Evolutionary conservation across 257 asterid species (phyloP).

Genomic region (Solanum peruvianum): DNA sequence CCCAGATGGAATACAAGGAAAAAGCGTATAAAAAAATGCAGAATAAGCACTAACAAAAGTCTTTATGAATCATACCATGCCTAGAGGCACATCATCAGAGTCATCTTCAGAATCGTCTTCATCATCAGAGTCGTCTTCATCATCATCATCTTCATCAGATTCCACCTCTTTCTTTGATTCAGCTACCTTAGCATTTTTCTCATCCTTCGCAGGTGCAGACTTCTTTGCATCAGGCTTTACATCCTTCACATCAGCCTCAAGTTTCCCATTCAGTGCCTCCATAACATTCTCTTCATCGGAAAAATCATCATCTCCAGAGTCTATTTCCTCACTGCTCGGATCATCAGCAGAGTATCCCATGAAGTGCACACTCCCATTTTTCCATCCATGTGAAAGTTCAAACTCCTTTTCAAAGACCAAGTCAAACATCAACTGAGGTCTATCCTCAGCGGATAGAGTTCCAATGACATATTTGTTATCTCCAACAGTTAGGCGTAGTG

Average conservation of each 20-base stretch:
- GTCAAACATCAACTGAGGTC: conserved; percentile 50
- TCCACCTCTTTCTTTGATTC: conserved; percentile 4
- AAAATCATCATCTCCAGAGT: not conserved
- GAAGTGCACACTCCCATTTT: conserved; percentile 50
- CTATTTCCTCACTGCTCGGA: not conserved
- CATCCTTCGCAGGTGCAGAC: not conserved
- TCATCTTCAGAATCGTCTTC: conserved; percentile 9
- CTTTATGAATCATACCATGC: not conserved
- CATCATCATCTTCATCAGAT: conserved; percentile 3
- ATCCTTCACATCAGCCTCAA: not conserved
- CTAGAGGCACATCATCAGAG: conserved; percentile 2
- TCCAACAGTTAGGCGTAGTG: conserved; percentile 32
- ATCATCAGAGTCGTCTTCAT: not conserved
- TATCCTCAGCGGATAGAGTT: conserved; percentile 35
- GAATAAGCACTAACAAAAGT: not conserved
- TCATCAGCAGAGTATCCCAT: conserved; percentile 42
- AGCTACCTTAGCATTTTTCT: not conserved
- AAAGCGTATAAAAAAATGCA: not conserved
- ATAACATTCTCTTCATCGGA: conserved; percentile 2
- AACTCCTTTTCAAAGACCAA: conserved; percentile 57
- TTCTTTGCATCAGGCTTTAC: conserved; percentile 8
- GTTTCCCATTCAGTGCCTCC: not conserved
- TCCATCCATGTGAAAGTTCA: conserved; percentile 74
- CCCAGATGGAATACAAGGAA: not conserved
- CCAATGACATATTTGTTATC: conserved; percentile 32